These are phyloP conservation scores for Oryza officinalis DNA, from an alignment of 176 grass and related monocot genomes.

Conservation along the genomic window DNA sequence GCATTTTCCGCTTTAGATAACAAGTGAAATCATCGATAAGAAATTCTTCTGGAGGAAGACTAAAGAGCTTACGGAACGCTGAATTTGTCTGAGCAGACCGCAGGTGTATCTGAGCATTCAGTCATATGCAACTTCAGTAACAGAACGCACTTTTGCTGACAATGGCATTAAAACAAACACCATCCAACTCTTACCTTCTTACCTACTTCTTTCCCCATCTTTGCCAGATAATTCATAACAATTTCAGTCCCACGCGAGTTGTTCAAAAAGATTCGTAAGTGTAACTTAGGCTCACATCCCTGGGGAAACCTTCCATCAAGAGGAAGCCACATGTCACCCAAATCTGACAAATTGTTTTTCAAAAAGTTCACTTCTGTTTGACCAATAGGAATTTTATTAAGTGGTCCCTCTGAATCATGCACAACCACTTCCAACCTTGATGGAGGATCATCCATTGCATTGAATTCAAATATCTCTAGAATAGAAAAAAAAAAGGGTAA, in stretches of 20 bases:
- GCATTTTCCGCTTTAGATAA: slow-evolving; percentile 93
- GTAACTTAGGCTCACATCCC: slow-evolving; percentile 75
- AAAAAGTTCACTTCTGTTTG: slow-evolving; percentile 89
- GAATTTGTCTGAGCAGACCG: slow-evolving; percentile 91
- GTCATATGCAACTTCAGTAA: slow-evolving; percentile 35
- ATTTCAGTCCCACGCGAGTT: slow-evolving; percentile 74
- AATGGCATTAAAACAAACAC: slow-evolving; percentile 17
- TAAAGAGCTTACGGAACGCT: slow-evolving; percentile 84
- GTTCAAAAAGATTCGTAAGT: slow-evolving; percentile 72
- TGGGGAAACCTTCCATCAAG: slow-evolving; percentile 80
- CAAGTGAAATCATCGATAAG: slow-evolving; percentile 98
- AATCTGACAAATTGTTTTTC: slow-evolving; percentile 76
- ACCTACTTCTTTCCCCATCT: slow-evolving; percentile 92
- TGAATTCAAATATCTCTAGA: slow-evolving; percentile 95
- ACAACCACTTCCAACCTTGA: slow-evolving; percentile 74
- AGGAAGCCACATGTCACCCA: slow-evolving; percentile 79
- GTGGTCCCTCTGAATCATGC: slow-evolving; percentile 70
- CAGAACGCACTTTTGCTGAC: slow-evolving; percentile 6
- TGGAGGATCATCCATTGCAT: slow-evolving; percentile 88
- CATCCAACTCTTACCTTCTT: slow-evolving; percentile 73
- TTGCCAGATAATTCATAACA: slow-evolving; percentile 74
- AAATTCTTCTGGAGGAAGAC: slow-evolving; percentile 91
- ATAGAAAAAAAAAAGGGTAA: slow-evolving; percentile 1
- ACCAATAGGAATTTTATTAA: slow-evolving; percentile 60
- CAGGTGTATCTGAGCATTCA: slow-evolving; percentile 71